phyloP scores from a whole-genome alignment of 1,284 basidiomycete genomes.

The Tylopilus orsonianus region DNA sequence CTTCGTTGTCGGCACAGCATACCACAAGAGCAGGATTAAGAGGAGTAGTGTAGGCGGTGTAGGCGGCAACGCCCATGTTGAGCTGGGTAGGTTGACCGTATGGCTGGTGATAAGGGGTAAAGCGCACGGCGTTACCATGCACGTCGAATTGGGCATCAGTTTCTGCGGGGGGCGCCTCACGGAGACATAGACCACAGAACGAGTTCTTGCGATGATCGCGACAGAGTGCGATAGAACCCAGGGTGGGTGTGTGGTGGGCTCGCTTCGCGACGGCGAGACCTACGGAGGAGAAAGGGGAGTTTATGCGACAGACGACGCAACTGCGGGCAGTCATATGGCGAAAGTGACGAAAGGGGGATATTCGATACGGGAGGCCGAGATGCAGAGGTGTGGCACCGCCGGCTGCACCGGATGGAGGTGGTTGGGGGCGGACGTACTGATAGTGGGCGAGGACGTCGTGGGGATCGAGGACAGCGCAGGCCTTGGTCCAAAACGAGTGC shows the following conservation, averaged over 20 bases:
- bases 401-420: conserved; percentile 17
- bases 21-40: conserved; percentile 38
- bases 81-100: conserved; percentile 26
- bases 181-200: conserved; percentile 68
- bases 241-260: conserved; percentile 37
- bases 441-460: conserved; percentile 40
- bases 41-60: conserved; percentile 26
- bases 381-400: conserved; percentile 24
- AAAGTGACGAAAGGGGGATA: conserved; percentile 45
- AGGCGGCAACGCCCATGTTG: conserved; percentile 26
- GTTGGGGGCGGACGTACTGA: conserved; percentile 33
- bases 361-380: conserved; percentile 28
- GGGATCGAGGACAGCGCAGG: conserved; percentile 45
- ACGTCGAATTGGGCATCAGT: conserved; percentile 39
- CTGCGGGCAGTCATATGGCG: conserved; percentile 41
- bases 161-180: conserved; percentile 52
- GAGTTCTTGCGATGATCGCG: conserved; percentile 58
- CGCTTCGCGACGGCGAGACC: conserved; percentile 55
- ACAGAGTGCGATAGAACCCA: conserved; percentile 56
- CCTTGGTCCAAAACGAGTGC: conserved; percentile 51
- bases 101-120: conserved; percentile 36
- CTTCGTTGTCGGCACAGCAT: conserved; percentile 65
- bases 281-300: conserved; percentile 47
- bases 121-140: conserved; percentile 31
- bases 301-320: conserved; percentile 71